Conservation (phyloP, 2,329 filamentous ascomycete species). For the Colletotrichum sp. region DNA sequence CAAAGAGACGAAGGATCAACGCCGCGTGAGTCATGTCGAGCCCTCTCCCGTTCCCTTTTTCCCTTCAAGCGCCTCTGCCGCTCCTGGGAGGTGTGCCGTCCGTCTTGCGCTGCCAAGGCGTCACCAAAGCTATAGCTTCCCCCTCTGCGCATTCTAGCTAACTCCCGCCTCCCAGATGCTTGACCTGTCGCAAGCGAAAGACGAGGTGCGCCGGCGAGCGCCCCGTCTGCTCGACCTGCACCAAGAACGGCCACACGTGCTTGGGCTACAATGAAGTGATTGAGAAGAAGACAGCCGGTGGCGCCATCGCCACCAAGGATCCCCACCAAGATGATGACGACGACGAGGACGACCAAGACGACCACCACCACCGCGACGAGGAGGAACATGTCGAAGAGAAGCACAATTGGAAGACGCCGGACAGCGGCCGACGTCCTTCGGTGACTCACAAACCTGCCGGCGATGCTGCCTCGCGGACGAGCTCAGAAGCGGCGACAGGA, state of each 20-base stretch:
- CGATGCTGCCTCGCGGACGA: neutral
- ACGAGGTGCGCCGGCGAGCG: conserved; percentile 78
- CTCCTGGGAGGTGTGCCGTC: neutral
- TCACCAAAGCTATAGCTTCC: neutral
- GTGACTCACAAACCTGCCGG: neutral
- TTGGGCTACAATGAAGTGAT: conserved; percentile 67
- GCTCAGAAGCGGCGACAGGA: neutral
- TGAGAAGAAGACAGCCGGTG: conserved; percentile 44
- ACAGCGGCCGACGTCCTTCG: neutral
- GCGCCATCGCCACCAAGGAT: conserved; percentile 8
- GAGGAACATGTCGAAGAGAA: conserved; percentile 40
- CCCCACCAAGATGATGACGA: conserved; percentile 30
- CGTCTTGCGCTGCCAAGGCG: neutral
- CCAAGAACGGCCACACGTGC: conserved; percentile 73
- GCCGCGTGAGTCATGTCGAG: conserved; percentile 66
- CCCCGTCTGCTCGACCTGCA: conserved; percentile 74
- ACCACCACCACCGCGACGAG: conserved; percentile 39
- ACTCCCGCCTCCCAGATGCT: conserved; percentile 52
- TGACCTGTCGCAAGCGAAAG: conserved; percentile 78
- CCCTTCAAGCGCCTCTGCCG: neutral
- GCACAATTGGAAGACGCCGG: conserved; percentile 31
- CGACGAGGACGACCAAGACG: conserved; percentile 33
- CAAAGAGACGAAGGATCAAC: conserved; percentile 79
- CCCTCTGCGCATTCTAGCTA: neutral
- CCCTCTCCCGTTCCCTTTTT: neutral